Evolutionary conservation across 805 yeast genomes (phyloP), one percentile per base, ranked within the genome.

Genomic region (Isabelozyma heimii): DNA sequence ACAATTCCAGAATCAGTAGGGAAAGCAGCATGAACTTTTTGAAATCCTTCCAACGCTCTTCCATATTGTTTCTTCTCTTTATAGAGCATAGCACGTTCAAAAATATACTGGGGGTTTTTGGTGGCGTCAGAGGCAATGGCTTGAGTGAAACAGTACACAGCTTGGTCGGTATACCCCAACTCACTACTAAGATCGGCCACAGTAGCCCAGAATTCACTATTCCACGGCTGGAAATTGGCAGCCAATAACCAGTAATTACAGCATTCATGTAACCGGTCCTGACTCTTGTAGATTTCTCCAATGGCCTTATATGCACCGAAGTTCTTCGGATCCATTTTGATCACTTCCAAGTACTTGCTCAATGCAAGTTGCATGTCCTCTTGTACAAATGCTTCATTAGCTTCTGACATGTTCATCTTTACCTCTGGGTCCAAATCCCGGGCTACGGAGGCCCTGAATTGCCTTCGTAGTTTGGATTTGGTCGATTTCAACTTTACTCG

Each of bases 221-320:
- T 96, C 65, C 83, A 80, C 0, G 89, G 83, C 53, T 85, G 83
- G 12, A 87, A 69, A 60, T 84, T 87, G 0, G 97, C 91, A 27
- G 96, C 94, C 47, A 88, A 59, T 56, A 87, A 71, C 97, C 97
- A 83, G 43, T 87, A 79, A 60, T 83, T 83, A 63, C 96, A 84
- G 63, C 96, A 81, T 60, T 87, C 86, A 54, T 84, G 82, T 44
- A 79, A 66, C 42, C 83, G 74, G 1, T 90, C 91, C 51, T 83
- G 85, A 46, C 79, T 71, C 48, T 82, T 77, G 54, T 87, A 85
- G 43, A 92, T 87, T 59, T 89, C 96, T 43, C 97, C 97, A 42
- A 91, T 69, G 0, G 95, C 87, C 58, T 87, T 85, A 72, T 91
- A 91, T 0, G 97, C 97, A 42, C 87, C 82, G 63, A 82, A 85